Conservation (phyloP, 169 alveolate genomes). For the Pseudocohnilembus persalinus region DNA sequence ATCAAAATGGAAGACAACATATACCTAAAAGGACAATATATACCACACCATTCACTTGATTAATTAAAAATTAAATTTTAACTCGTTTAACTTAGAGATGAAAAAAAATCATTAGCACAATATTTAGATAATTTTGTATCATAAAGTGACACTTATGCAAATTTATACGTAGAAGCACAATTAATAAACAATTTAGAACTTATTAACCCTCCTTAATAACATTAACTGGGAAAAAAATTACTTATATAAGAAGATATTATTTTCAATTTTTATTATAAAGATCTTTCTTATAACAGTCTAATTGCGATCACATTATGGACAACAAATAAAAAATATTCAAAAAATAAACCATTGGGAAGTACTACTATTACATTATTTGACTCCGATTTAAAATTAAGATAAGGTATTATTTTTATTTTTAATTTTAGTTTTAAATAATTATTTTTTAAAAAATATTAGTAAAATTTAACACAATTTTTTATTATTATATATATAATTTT, state of each 20-base stretch:
- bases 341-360: conserved; percentile 30
- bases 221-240: neutral
- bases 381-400: conserved; percentile 34
- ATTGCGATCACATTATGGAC: conserved; percentile 32
- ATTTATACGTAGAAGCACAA: neutral
- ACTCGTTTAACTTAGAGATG: neutral
- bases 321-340: conserved; percentile 19
- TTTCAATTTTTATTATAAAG: conserved; percentile 35
- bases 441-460: no score
- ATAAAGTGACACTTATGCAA: neutral
- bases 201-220: conserved; percentile 8
- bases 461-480: neutral
- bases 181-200: conserved; percentile 15
- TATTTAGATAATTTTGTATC: neutral
- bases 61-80: no score
- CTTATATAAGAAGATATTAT: conserved; percentile 11
- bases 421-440: no score
- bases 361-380: conserved; percentile 41
- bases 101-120: no score
- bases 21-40: neutral
- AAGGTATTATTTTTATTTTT: conserved; percentile 2
- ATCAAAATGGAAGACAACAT: neutral
- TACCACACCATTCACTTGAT: neutral
- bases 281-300: conserved; percentile 31
- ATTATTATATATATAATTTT: no score